Evolutionary conservation across 352 stramenopile species (phyloP), one percentile per base, ranked within the genome.

Genomic region (Globisporangium alternatum): DNA sequence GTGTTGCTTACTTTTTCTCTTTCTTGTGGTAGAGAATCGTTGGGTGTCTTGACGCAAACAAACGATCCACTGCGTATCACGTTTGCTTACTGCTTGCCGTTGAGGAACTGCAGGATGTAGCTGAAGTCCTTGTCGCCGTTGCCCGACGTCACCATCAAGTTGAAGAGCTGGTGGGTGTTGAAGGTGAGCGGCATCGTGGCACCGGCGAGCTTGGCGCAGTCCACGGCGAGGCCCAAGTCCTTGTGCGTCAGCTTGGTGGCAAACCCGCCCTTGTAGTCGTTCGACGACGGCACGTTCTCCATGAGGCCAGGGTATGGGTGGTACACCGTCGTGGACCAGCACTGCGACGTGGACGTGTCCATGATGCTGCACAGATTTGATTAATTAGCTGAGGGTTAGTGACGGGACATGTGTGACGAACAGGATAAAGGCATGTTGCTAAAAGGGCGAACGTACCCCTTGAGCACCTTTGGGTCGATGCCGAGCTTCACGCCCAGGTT

Each of bases 301-400:
- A 98, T 88, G 56, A 98, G 74, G 21, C 82, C 88, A 6, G 97
- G 97, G 76, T 97, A 98, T 47, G 97, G 97, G 86, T 99, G 98
- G 71, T 93, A 98, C 60, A 97, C 80, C 37, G 97, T 85, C 44
- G 88, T 96, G n/a, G 83, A 96, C 96, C 97, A 99, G 81, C 96
- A 99, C 63, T 96, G 93, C 22, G 90, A 95, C 9, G 96, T 99
- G 53, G 91, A 98, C 10, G 93, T 97, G 83, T 99, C 98, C 81
- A 99, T 96, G 59, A 99, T 97, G 37, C 85, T 89, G 37, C 51
- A 30, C 33, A 6, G 44, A 19, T 28, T 28, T 28, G 25, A 28
- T 2, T n/a, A 43, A 51, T 13, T 43, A 44, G 19, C 10, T 39
- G 48, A 39, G 7, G 25, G 25, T 62, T 12, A 63, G 47, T 45